A percentile compares a stretch with the other conserved stretches of the same genome.
phyloP scores from a whole-genome alignment of 495 filamentous ascomycete species.

The Penicillium manginii region DNA sequence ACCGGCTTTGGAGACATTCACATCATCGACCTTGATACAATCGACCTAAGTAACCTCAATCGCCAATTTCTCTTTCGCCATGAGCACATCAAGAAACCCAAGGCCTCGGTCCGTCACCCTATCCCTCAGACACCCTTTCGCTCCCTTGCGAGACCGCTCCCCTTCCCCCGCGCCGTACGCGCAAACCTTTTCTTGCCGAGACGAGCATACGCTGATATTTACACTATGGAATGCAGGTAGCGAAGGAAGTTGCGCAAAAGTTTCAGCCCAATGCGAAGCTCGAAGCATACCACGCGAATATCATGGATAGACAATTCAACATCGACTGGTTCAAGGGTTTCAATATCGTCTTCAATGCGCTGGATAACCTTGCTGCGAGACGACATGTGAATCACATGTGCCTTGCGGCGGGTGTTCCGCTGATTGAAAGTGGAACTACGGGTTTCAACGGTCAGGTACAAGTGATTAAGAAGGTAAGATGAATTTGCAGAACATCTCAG shows the following conservation, averaged over 20 bases:
- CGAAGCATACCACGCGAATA: constrained; percentile 90
- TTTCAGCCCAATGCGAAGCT: constrained; percentile 92
- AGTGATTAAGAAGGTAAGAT: constrained; percentile 79
- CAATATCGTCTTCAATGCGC: constrained; percentile 88
- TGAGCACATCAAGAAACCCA: constrained; percentile 97
- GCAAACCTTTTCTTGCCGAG: background rate
- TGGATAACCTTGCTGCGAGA: constrained; percentile 94
- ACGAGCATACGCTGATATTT: constrained; percentile 23
- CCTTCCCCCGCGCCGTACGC: background rate
- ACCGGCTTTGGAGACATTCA: constrained; percentile 94
- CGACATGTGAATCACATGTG: constrained; percentile 99
- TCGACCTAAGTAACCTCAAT: constrained; percentile 97
- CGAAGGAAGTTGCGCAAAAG: constrained; percentile 86
- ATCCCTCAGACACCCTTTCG: constrained; percentile 11
- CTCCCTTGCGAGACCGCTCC: constrained; percentile 10
- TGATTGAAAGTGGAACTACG: constrained; percentile 97
- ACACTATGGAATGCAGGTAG: constrained; percentile 63
- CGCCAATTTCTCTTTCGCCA: constrained; percentile 97
- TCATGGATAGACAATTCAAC: constrained; percentile 91
- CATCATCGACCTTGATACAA: constrained; percentile 96
- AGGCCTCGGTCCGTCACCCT: constrained; percentile 74
- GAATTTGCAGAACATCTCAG: background rate
- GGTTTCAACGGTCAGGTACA: constrained; percentile 98
- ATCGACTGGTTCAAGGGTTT: constrained; percentile 88
- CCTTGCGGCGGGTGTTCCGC: constrained; percentile 82